Base-by-base conservation (phyloP, 306 rosid species). In the Quercus dentata region DNA sequence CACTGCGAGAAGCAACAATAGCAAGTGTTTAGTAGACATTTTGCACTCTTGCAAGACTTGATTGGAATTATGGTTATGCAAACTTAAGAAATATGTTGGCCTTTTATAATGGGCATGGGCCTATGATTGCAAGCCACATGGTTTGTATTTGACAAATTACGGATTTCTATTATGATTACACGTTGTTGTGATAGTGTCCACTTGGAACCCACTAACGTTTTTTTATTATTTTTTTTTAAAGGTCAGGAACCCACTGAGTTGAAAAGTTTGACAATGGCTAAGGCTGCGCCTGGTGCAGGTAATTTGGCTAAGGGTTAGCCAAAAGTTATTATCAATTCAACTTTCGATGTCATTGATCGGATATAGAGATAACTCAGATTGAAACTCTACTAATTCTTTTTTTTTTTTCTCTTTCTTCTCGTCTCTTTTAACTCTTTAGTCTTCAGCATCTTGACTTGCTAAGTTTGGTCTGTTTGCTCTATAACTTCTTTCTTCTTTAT, bases 1-100 rank as follows among this genome's bases (percentile, higher is more conserved):
- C 80, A 83, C 82, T 79, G 74, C 88, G 14, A 85, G 51, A 62
- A 85, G 21, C 23, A 85, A 58, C 33, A 65, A 5, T 21, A 82
- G 69, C 35, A 79, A 12, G 25, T 62, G 64, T 3, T 64, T 65
- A n/a, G 74, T 15, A 63, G 83, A 63, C 86, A 85, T 84, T 72
- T 19, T 38, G 14, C 12, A 64, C 55, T 61, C 6, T 41, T 2
- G 46, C 2, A 7, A 38, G 46, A 38, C 10, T 7, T 6, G 1
- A 7, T 38, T 5, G 8, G n/a, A 11, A 63, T 4, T 44, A 30
- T 18, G 63, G 35, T 30, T 8, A 38, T 38, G 2, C 11, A 38
- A 38, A 38, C 46, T 38, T 1, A 1, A 7, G 46, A 38, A 7
- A 38, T 23, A 7, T 57, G 18, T 56, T 56, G 59, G 59, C 6